Percentiles rank a stretch among this genome's conserved stretches.
Conservation (phyloP, 2,329 filamentous ascomycete genomes). For the Phoma sp. region DNA sequence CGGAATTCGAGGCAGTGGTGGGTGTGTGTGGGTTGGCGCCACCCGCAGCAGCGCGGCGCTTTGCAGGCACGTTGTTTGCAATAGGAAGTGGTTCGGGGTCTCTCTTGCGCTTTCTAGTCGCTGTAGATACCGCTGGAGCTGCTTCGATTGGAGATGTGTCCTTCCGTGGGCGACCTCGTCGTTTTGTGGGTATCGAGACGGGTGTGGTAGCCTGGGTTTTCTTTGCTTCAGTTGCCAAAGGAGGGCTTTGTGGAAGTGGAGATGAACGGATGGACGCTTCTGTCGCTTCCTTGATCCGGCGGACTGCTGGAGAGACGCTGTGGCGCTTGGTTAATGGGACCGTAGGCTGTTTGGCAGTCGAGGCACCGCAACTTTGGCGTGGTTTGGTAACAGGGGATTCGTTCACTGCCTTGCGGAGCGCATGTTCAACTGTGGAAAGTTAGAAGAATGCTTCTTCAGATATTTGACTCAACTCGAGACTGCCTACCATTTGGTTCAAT, state of each 20-base stretch:
- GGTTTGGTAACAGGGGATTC: constrained; percentile 14
- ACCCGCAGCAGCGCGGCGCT: background rate
- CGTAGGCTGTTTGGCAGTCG: too few relatives aligned
- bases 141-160: background rate
- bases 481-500: too few relatives aligned
- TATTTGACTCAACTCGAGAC: too few relatives aligned
- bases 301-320: background rate
- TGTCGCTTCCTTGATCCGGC: background rate
- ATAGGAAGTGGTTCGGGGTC: background rate
- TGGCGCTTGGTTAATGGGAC: background rate
- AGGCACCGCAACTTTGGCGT: background rate
- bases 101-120: constrained; percentile 2
- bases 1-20: too few relatives aligned
- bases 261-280: background rate
- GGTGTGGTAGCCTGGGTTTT: background rate
- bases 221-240: background rate
- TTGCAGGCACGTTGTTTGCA: background rate
- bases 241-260: background rate
- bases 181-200: background rate
- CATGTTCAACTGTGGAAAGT: background rate
- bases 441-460: background rate
- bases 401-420: constrained; percentile 14
- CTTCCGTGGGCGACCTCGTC: background rate
- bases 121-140: background rate
- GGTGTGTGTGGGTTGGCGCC: background rate